phyloP scores from a whole-genome alignment of 2,329 filamentous ascomycete species.

The Venturia effusa region DNA sequence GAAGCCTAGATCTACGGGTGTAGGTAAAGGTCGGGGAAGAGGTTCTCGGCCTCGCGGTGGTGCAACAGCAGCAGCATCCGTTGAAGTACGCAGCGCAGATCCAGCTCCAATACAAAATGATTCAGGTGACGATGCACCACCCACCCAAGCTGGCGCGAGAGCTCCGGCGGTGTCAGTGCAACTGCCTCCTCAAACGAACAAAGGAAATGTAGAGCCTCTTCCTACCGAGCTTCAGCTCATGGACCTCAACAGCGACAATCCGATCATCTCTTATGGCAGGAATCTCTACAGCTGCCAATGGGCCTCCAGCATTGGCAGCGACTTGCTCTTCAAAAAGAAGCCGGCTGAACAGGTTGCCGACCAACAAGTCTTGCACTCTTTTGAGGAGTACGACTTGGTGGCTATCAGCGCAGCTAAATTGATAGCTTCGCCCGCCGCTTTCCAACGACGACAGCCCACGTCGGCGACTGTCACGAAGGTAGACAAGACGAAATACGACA shows the following conservation, averaged over 20 bases:
- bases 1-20: background rate
- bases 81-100: background rate
- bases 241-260: constrained; percentile 67
- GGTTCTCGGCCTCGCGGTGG: background rate
- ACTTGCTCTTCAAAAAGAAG: constrained; percentile 54
- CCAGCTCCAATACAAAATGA: background rate
- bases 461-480: background rate
- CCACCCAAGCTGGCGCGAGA: background rate
- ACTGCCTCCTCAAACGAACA: constrained; percentile 11
- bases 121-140: constrained; percentile 1
- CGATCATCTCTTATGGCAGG: constrained; percentile 69
- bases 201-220: constrained; percentile 15
- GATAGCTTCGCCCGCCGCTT: constrained; percentile 34
- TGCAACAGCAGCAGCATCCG: background rate
- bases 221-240: constrained; percentile 58
- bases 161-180: background rate
- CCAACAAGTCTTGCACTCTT: constrained; percentile 39
- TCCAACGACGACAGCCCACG: constrained; percentile 4
- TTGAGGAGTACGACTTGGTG: constrained; percentile 56
- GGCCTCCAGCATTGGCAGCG: constrained; percentile 75
- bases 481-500: constrained; percentile 3
- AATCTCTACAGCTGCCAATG: constrained; percentile 71
- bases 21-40: background rate
- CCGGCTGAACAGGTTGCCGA: constrained; percentile 20
- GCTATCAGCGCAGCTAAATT: constrained; percentile 61